Percentiles rank a stretch among this genome's conserved stretches.
phyloP scores from a whole-genome alignment of 169 alveolate genomes.

The Plasmodium relictum region DNA sequence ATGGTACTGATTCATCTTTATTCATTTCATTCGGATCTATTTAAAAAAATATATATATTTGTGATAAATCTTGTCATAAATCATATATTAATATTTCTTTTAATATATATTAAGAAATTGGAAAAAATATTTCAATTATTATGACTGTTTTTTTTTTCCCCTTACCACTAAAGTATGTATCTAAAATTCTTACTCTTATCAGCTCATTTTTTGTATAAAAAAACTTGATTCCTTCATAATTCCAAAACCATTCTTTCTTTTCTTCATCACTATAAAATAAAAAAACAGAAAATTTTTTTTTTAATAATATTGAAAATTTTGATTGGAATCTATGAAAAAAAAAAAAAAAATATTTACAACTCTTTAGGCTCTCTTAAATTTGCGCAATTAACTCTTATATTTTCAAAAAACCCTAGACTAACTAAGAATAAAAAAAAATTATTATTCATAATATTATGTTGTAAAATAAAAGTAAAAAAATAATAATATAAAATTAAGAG shows the following conservation, averaged over 20 bases:
- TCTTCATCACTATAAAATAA: constrained; percentile 19
- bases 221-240: constrained; percentile 58
- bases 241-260: constrained; percentile 71
- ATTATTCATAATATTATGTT: too few species aligned
- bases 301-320: too few species aligned
- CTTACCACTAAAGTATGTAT: constrained; percentile 67
- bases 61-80: too few species aligned
- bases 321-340: too few species aligned
- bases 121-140: too few species aligned
- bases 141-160: constrained; percentile 1
- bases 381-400: constrained; percentile 57
- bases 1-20: constrained; percentile 50
- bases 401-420: constrained; percentile 64
- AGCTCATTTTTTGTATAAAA: constrained; percentile 60
- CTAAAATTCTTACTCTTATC: constrained; percentile 50
- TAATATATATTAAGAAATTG: too few species aligned
- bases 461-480: background rate
- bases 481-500: background rate
- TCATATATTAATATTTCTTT: too few species aligned
- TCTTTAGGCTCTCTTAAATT: constrained; percentile 62
- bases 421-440: constrained; percentile 20
- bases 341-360: constrained; percentile 27
- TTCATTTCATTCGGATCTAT: constrained; percentile 59
- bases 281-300: too few species aligned
- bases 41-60: background rate